These are phyloP conservation scores for Spathaspora gorwiae DNA, from an alignment of 805 yeast genomes.

Conservation along the genomic window DNA sequence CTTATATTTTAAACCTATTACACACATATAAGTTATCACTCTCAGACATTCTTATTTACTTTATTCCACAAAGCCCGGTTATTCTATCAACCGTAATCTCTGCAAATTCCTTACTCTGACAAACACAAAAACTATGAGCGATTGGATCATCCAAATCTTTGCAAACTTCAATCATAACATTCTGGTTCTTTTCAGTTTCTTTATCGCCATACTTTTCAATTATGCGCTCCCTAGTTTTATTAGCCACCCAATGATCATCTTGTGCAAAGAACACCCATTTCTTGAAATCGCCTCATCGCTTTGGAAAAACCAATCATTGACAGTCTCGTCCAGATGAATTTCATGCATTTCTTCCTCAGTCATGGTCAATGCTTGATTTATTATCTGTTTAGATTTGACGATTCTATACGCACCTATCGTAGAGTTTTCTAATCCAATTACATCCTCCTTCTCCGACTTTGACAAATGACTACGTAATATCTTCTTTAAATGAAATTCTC, in stretches of 20 bases:
- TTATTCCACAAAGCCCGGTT: not conserved
- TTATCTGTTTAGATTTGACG: constrained; percentile 37
- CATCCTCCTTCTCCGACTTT: not conserved
- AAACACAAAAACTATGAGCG: constrained; percentile 59
- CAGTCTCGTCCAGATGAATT: constrained; percentile 45
- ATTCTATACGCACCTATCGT: constrained; percentile 40
- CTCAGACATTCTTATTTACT: not conserved
- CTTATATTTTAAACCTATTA: too few relatives aligned
- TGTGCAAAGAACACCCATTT: constrained; percentile 58
- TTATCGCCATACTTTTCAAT: constrained; percentile 30
- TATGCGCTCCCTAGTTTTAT: constrained; percentile 44
- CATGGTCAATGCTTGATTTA: constrained; percentile 51
- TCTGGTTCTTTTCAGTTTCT: constrained; percentile 11
- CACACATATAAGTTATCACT: not conserved
- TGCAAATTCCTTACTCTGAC: constrained; percentile 50
- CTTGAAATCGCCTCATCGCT: constrained; percentile 19
- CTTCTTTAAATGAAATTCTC: not conserved
- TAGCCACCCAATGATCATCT: constrained; percentile 65
- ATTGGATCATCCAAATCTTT: constrained; percentile 33
- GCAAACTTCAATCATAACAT: constrained; percentile 25
- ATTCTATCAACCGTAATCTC: constrained; percentile 26
- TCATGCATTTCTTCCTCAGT: constrained; percentile 56
- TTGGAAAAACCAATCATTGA: constrained; percentile 46
- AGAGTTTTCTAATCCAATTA: constrained; percentile 23
- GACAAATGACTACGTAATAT: constrained; percentile 1